Conservation (phyloP, 2,329 filamentous ascomycete genomes). For the Aspergillus sp. region DNA sequence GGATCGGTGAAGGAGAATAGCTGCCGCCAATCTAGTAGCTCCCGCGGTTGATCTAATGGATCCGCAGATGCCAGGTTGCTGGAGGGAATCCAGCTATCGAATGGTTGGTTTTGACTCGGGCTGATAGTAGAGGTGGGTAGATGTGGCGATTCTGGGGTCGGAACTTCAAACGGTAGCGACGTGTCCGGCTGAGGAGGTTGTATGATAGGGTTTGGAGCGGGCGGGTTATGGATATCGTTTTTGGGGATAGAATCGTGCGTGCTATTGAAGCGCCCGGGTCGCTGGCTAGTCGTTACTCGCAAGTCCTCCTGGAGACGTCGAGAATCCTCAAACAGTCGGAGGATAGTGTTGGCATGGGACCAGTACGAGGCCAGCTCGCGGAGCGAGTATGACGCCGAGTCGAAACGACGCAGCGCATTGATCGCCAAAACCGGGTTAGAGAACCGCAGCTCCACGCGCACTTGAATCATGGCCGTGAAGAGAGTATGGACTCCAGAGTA, state of each 20-base stretch:
- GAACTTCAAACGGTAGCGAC: slow-evolving; percentile 26
- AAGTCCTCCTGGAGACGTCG: slow-evolving; percentile 44
- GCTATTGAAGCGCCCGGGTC: slow-evolving; percentile 28
- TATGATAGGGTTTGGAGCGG: slow-evolving; percentile 18
- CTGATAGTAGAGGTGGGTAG: slow-evolving; percentile 23
- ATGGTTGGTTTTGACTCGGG: slow-evolving; percentile 25
- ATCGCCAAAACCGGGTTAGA: slow-evolving; percentile 48
- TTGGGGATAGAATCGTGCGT: slow-evolving; percentile 9
- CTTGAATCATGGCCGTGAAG: slow-evolving; percentile 49
- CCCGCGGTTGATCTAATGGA: slow-evolving; percentile 33
- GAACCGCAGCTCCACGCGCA: slow-evolving; percentile 46
- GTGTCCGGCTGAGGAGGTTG: slow-evolving; percentile 21
- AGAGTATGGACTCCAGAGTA: slow-evolving; percentile 45
- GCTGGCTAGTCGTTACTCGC: slow-evolving; percentile 36
- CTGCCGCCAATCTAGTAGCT: slow-evolving; percentile 42
- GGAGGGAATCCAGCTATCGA: slow-evolving; percentile 35
- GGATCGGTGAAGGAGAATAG: slow-evolving; percentile 42
- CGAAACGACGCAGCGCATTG: slow-evolving; percentile 45
- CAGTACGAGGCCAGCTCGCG: slow-evolving; percentile 44
- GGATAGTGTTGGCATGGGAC: slow-evolving; percentile 44
- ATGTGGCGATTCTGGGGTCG: slow-evolving; percentile 30
- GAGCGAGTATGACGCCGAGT: slow-evolving; percentile 43
- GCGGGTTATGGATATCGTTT: slow-evolving; percentile 7
- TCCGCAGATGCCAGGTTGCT: slow-evolving; percentile 28
- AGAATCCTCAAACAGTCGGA: slow-evolving; percentile 45